phyloP scores from a whole-genome alignment of 2,329 filamentous ascomycete genomes.

The Madurella fahalii region DNA sequence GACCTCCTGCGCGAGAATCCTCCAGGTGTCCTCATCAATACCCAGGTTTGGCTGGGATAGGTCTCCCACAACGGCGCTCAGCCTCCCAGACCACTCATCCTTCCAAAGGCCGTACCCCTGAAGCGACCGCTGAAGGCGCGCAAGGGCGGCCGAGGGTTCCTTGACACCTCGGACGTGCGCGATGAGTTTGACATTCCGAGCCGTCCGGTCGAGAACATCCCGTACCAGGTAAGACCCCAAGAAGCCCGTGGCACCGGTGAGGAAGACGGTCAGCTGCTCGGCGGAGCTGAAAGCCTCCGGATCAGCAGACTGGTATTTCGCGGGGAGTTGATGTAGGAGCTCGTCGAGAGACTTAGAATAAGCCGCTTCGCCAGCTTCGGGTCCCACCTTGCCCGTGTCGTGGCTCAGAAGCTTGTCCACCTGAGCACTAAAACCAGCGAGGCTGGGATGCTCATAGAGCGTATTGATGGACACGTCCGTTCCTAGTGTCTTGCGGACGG shows the following conservation, averaged over 20 bases:
- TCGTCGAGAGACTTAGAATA: constrained; percentile 49
- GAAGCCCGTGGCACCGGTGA: constrained; percentile 90
- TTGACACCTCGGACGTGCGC: constrained; percentile 68
- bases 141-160: constrained; percentile 54
- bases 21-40: constrained; percentile 62
- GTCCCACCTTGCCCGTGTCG: constrained; percentile 22
- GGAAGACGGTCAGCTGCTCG: constrained; percentile 57
- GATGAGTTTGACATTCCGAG: constrained; percentile 58
- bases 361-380: constrained; percentile 38
- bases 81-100: constrained; percentile 59
- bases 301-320: constrained; percentile 34
- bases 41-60: constrained; percentile 70
- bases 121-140: constrained; percentile 63
- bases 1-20: constrained; percentile 58
- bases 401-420: constrained; percentile 41
- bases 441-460: constrained; percentile 62
- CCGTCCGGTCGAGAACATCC: constrained; percentile 63
- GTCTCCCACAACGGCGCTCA: constrained; percentile 69
- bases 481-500: constrained; percentile 44
- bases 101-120: constrained; percentile 78
- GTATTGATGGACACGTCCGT: constrained; percentile 62
- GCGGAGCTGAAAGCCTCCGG: constrained; percentile 25
- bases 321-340: constrained; percentile 38
- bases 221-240: constrained; percentile 75
- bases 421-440: constrained; percentile 46